phyloP scores from a whole-genome alignment of 495 filamentous ascomycete species.

The Podospora fimiseda region DNA sequence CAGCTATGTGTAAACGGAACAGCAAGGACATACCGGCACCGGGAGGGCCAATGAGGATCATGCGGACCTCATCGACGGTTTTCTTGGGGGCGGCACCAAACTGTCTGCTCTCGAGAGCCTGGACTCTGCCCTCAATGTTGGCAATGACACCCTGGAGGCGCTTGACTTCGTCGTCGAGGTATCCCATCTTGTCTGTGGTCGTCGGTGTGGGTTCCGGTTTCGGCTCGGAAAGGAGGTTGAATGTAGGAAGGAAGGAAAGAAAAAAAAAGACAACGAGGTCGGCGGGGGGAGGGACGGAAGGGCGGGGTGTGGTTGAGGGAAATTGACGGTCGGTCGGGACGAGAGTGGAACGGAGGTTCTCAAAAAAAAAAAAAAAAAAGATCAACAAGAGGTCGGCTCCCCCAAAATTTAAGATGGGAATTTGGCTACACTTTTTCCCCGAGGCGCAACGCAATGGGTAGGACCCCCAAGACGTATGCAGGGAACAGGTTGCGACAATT shows the following conservation, averaged over 20 bases:
- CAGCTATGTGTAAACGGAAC: too few species aligned
- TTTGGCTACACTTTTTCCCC: constrained; percentile 15
- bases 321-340: constrained; percentile 20
- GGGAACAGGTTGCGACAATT: constrained; percentile 23
- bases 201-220: constrained; percentile 20
- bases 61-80: constrained; percentile 65
- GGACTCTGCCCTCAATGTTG: constrained; percentile 77
- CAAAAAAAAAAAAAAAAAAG: not conserved
- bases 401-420: constrained; percentile 24
- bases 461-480: constrained; percentile 9
- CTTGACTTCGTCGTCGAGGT: constrained; percentile 72
- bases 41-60: constrained; percentile 96
- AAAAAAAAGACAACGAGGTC: constrained; percentile 15
- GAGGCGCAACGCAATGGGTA: not conserved
- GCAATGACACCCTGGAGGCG: constrained; percentile 69
- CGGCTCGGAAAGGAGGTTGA: constrained; percentile 18
- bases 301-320: constrained; percentile 12
- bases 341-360: constrained; percentile 7
- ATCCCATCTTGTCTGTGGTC: constrained; percentile 60
- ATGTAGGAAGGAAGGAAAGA: constrained; percentile 11
- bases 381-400: constrained; percentile 5
- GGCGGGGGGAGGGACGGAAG: constrained; percentile 1
- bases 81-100: constrained; percentile 38
- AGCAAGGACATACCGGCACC: constrained; percentile 73
- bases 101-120: constrained; percentile 63